A percentile compares a stretch with the other conserved stretches of the same genome.
Evolutionary conservation across 495 filamentous ascomycete species (phyloP).

Genomic region (Darksidea phi): DNA sequence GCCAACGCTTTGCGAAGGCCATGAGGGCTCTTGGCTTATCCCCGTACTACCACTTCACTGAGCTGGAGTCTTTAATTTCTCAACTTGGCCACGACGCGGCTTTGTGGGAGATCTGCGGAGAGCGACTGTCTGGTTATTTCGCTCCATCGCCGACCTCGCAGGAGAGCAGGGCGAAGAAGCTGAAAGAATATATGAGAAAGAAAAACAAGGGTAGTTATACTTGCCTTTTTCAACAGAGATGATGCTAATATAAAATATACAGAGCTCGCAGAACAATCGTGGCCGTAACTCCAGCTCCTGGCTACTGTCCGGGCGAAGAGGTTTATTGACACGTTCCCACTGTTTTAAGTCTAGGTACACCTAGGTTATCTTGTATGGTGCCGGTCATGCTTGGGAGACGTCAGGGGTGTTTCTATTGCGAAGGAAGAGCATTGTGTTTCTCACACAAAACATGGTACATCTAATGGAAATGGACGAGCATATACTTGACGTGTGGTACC

Average conservation of each 20-base stretch:
- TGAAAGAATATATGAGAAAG: neutral
- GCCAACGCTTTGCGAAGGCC: neutral
- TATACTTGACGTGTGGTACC: too few relatives aligned
- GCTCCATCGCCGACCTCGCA: neutral
- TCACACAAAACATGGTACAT: too few relatives aligned
- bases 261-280: constrained; percentile 5
- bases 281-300: constrained; percentile 8
- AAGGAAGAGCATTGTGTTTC: too few relatives aligned
- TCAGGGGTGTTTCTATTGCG: too few relatives aligned
- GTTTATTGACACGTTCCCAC: too few relatives aligned
- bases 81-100: neutral
- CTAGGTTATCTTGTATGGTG: too few relatives aligned
- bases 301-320: too few relatives aligned
- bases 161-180: neutral
- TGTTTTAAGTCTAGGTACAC: too few relatives aligned
- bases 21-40: neutral
- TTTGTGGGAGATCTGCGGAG: neutral
- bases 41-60: constrained; percentile 1
- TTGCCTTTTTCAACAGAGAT: neutral
- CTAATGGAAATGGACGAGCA: too few relatives aligned
- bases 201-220: neutral
- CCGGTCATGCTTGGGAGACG: too few relatives aligned
- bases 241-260: neutral
- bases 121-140: too few relatives aligned
- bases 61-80: neutral